Evolutionary conservation across 768 basidiomycete species (phyloP).

Genomic region (Boletus rex-veris): DNA sequence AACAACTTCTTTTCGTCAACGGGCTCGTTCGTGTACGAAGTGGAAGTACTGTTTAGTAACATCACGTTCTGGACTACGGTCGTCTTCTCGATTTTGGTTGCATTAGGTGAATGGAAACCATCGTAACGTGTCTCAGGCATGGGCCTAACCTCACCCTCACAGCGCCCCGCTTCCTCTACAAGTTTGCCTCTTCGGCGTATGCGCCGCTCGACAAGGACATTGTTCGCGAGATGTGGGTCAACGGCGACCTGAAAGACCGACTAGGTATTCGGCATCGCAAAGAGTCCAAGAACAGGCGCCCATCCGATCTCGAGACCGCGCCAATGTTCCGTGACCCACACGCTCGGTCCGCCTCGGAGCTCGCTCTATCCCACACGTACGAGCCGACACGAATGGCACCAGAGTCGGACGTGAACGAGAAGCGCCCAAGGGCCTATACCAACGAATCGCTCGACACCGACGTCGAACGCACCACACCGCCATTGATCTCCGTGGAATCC

Average conservation of each 20-base stretch:
- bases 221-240: constrained; percentile 88
- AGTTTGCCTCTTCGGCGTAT: constrained; percentile 68
- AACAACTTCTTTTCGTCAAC: constrained; percentile 71
- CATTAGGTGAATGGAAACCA: constrained; percentile 55
- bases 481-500: constrained; percentile 10
- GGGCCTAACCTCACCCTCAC: constrained; percentile 5
- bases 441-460: constrained; percentile 1
- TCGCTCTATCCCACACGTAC: constrained; percentile 42
- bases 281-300: constrained; percentile 39
- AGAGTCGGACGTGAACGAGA: constrained; percentile 15
- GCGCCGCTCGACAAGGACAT: constrained; percentile 84
- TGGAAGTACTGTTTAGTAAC: constrained; percentile 68
- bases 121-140: constrained; percentile 3
- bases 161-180: constrained; percentile 83
- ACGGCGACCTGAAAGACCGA: constrained; percentile 76
- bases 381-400: constrained; percentile 43
- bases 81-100: constrained; percentile 61
- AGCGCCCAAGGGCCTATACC: background rate
- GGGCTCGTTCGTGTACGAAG: constrained; percentile 69
- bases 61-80: constrained; percentile 84
- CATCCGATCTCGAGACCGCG: constrained; percentile 51
- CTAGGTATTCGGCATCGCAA: constrained; percentile 70
- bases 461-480: background rate
- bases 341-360: constrained; percentile 61
- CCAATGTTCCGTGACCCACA: constrained; percentile 73